Percentiles rank a stretch among this genome's conserved stretches.
Evolutionary conservation across 495 filamentous ascomycete species (phyloP).

Genomic region (Penicillium atrosanguineum): DNA sequence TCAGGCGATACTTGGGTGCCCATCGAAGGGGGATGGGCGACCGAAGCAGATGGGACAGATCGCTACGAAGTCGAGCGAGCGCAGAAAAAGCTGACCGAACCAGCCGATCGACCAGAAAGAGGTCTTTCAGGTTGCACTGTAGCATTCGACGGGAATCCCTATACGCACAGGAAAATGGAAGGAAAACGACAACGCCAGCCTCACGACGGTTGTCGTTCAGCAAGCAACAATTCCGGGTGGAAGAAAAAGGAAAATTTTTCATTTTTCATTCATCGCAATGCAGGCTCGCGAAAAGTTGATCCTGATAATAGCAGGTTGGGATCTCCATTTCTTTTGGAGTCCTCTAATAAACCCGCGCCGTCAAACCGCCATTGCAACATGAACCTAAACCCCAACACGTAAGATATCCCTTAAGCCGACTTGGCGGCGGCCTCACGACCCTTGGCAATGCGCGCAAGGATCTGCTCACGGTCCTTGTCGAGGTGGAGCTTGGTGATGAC

Average conservation of each 20-base stretch:
- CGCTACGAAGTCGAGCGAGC: neutral
- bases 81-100: neutral
- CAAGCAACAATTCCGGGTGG: conserved; percentile 9
- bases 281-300: conserved; percentile 27
- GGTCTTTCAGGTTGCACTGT: neutral
- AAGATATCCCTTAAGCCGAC: conserved; percentile 35
- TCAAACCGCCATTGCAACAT: conserved; percentile 38
- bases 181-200: neutral
- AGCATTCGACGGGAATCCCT: neutral
- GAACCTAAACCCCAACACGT: conserved; percentile 34
- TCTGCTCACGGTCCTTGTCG: conserved; percentile 95
- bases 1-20: neutral
- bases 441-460: conserved; percentile 78
- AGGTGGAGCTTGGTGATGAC: conserved; percentile 97
- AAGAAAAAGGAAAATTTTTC: conserved; percentile 26
- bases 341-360: conserved; percentile 37
- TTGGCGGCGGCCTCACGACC: conserved; percentile 62
- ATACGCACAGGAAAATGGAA: neutral
- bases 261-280: conserved; percentile 31
- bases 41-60: neutral
- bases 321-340: conserved; percentile 33
- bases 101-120: neutral
- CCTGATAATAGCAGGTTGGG: conserved; percentile 33
- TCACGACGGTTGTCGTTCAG: conserved; percentile 1
- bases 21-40: neutral